phyloP scores from a whole-genome alignment of 257 asterid genomes.

The Fraxinus cuspidata region DNA sequence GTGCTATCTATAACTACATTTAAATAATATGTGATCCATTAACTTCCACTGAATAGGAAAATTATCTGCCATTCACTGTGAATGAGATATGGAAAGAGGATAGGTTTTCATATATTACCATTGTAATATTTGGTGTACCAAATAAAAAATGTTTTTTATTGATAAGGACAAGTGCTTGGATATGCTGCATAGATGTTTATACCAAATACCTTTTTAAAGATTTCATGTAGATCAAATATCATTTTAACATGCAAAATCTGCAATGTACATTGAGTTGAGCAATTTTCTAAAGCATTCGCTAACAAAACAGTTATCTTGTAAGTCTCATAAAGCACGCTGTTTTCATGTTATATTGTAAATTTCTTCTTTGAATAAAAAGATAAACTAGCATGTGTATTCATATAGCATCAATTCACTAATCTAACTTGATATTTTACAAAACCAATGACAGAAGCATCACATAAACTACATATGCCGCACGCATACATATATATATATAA shows the following conservation, averaged over 20 bases:
- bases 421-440: not conserved
- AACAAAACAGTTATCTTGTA: constrained; percentile 13
- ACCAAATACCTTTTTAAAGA: not conserved
- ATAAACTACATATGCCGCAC: not conserved
- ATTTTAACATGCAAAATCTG: not conserved
- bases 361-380: not conserved
- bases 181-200: not conserved
- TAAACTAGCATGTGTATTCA: not conserved
- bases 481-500: not conserved
- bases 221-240: not conserved
- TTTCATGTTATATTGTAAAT: not conserved
- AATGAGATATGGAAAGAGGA: not conserved
- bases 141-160: not conserved
- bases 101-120: not conserved
- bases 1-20: not conserved
- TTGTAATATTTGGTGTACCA: not conserved
- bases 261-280: constrained; percentile 2
- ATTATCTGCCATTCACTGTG: not conserved
- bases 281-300: constrained; percentile 10
- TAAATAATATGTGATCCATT: not conserved
- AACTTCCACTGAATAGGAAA: not conserved
- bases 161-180: not conserved
- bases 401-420: not conserved
- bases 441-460: not conserved
- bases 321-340: not conserved